Conservation (phyloP, 2,329 filamentous ascomycete species). For the Ophiostoma sp. region DNA sequence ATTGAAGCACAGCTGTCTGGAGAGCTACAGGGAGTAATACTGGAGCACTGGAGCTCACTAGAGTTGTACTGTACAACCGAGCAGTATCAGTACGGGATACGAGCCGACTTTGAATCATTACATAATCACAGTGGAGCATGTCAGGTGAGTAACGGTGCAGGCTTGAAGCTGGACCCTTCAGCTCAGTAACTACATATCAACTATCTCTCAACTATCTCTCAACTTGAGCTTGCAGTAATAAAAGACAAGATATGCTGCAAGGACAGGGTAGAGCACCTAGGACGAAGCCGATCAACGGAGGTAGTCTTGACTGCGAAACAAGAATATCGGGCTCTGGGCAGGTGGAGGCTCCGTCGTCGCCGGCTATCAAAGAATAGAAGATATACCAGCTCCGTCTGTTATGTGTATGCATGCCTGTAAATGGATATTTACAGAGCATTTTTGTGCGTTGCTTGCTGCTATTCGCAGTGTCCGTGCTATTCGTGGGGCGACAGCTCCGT, state of each 20-base stretch:
- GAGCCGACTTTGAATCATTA: neutral
- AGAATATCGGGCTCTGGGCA: neutral
- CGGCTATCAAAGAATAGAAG: neutral
- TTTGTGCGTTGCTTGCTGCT: neutral
- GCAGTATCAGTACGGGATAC: neutral
- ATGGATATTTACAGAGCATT: neutral
- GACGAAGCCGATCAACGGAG: neutral
- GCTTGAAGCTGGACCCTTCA: too few species aligned
- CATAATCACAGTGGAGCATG: neutral
- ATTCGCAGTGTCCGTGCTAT: too few species aligned
- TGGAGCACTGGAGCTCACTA: neutral
- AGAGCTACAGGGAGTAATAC: neutral
- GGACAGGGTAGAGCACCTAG: neutral
- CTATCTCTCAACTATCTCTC: too few species aligned
- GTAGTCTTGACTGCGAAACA: neutral
- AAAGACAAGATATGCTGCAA: too few species aligned
- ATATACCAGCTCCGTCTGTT: neutral
- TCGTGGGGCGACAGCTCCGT: slow-evolving; percentile 1
- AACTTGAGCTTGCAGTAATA: neutral
- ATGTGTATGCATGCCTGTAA: neutral
- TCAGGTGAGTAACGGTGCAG: too few species aligned
- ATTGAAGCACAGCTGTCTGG: neutral
- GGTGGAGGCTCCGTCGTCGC: slow-evolving; percentile 1
- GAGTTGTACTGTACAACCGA: too few species aligned
- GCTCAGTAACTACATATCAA: too few species aligned